Conservation (phyloP, 2,329 filamentous ascomycete species). For the Monascus ruber region DNA sequence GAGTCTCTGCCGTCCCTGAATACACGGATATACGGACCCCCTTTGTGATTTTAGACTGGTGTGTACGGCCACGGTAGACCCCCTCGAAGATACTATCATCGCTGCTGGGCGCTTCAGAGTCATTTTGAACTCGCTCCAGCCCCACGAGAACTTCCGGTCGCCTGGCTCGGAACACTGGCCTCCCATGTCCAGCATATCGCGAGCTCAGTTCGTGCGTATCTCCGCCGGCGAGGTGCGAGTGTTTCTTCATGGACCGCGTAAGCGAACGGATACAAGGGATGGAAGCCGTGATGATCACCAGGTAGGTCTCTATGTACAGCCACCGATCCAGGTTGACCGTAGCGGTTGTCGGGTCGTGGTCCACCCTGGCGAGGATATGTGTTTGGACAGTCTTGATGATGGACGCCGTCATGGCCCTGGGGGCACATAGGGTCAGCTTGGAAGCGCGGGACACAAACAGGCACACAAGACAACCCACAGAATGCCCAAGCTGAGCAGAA, state of each 20-base stretch:
- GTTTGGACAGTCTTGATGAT: conserved; percentile 15
- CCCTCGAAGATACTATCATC: too few species aligned
- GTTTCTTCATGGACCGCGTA: conserved; percentile 2
- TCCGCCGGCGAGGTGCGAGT: not conserved
- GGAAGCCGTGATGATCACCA: conserved; percentile 21
- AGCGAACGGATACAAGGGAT: conserved; percentile 18
- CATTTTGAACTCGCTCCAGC: too few species aligned
- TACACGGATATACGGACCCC: too few species aligned
- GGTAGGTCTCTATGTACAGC: conserved; percentile 17
- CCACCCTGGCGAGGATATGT: conserved; percentile 6
- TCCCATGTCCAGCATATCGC: not conserved
- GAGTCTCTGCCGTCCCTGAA: too few species aligned
- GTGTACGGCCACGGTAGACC: too few species aligned
- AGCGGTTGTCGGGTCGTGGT: conserved; percentile 10
- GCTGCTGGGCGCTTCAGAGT: too few species aligned
- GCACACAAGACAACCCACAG: conserved; percentile 12
- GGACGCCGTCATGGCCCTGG: conserved; percentile 16
- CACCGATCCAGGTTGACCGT: conserved; percentile 17
- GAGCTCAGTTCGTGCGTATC: not conserved
- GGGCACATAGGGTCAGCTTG: not conserved
- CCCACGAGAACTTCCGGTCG: too few species aligned
- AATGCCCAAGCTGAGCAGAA: conserved; percentile 18
- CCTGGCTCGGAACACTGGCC: too few species aligned
- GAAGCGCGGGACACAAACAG: too few species aligned
- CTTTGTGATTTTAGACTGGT: too few species aligned